phyloP scores from a whole-genome alignment of 2,329 filamentous ascomycete species.

The Colletotrichum lupini region DNA sequence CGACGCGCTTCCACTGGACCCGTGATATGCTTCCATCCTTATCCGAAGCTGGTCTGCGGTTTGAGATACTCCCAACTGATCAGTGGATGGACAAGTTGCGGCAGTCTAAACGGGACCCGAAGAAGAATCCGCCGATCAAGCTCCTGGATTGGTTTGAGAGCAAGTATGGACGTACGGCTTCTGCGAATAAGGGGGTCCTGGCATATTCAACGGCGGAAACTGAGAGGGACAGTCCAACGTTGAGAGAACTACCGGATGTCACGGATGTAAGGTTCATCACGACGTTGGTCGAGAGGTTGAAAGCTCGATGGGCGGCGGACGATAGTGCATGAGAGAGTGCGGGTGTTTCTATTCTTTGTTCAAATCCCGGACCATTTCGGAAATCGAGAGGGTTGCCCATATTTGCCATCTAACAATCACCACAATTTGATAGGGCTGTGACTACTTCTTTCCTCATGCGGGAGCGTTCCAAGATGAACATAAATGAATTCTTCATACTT shows the following conservation, averaged over 20 bases:
- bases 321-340: background rate
- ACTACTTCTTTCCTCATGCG: too few species aligned
- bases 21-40: constrained; percentile 62
- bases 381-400: too few species aligned
- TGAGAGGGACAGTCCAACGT: constrained; percentile 4
- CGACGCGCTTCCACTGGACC: constrained; percentile 59
- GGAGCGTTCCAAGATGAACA: background rate
- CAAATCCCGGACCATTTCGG: too few species aligned
- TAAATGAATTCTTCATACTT: background rate
- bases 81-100: constrained; percentile 35
- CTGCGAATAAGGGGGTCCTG: background rate
- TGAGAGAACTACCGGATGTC: background rate
- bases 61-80: constrained; percentile 47
- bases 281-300: background rate
- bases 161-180: constrained; percentile 15
- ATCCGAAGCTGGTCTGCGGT: constrained; percentile 52
- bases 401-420: too few species aligned
- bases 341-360: too few species aligned
- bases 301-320: background rate
- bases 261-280: constrained; percentile 6
- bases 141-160: constrained; percentile 60
- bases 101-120: constrained; percentile 54
- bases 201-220: constrained; percentile 2
- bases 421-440: too few species aligned
- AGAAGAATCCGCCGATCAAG: constrained; percentile 66